Base-by-base conservation (phyloP, 2,329 filamentous ascomycete species). In the Fusarium mexicanum region DNA sequence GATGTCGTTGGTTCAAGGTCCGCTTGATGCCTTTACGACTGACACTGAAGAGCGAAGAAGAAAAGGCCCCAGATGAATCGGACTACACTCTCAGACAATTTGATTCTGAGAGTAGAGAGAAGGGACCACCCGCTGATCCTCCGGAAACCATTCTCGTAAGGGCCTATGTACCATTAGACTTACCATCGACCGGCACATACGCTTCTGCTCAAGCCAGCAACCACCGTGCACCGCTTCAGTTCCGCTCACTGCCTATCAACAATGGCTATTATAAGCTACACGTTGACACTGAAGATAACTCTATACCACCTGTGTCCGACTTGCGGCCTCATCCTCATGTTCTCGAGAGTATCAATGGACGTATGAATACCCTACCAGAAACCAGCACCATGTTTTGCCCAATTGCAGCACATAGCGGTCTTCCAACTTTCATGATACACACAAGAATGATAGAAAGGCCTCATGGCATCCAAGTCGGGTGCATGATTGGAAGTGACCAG, bases 1-100 rank as follows among this genome's bases (percentile, higher is more conserved):
- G 67, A 7, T 69, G 67, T 3, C 64, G 67, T 17, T 69, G 67
- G 67, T 69, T 69, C n/a, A 46, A 40, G 6, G 17, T 64, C 1
- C 65, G 67, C 1, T 26, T 69, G 16, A 69, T 69, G 65, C 67
- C 67, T 8, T 17, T 69, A 14, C 65, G 67, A 0, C 22, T 69
- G 3, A 44, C 48, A 35, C 22, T 69, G 3, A 69, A 50, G 17
- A 16, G 14, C 0, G 58, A 69, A 12, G 48, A 64, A 5, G 67
- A 69, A 44, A 69, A 7, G 1, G n/a, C 33, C 3, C 13, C 38
- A 1, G 29, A 69, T 1, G 67, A 69, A 11, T 69, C 65, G 1
- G 33, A 43, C 0, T 69, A 69, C n/a, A 64, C 48, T 2, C 22
- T 69, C 5, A 64, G 50, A 4, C 67, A 69, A 1, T 69, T 64